A percentile compares a stretch with the other conserved stretches of the same genome.
Evolutionary conservation across 108 stramenopile genomes (phyloP).

Genomic region (Mediolabrus comicus): DNA sequence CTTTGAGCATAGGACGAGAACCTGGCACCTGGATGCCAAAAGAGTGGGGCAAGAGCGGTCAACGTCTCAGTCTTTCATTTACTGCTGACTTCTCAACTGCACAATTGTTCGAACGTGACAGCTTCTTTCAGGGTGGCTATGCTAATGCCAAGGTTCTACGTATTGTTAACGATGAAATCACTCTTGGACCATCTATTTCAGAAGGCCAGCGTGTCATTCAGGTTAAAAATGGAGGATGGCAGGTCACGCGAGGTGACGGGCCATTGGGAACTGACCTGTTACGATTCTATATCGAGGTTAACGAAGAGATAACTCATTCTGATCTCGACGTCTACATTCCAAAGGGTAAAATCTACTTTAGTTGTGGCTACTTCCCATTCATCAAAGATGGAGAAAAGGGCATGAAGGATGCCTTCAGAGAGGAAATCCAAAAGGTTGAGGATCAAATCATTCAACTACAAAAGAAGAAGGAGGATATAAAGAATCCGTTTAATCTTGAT

Average conservation of each 20-base stretch:
- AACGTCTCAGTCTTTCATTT: constrained; percentile 60
- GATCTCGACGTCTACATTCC: constrained; percentile 67
- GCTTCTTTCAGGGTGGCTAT: constrained; percentile 56
- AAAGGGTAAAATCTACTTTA: constrained; percentile 66
- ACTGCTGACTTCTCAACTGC: constrained; percentile 59
- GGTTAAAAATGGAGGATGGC: constrained; percentile 67
- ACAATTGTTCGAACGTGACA: constrained; percentile 61
- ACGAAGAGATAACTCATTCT: constrained; percentile 50
- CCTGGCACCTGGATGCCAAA: constrained; percentile 81
- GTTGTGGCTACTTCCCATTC: constrained; percentile 80
- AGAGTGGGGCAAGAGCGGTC: constrained; percentile 66
- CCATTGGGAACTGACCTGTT: constrained; percentile 68
- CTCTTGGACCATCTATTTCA: constrained; percentile 43
- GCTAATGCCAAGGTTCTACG: constrained; percentile 54
- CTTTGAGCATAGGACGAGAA: constrained; percentile 68
- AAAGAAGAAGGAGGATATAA: constrained; percentile 37
- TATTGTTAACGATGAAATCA: constrained; percentile 33
- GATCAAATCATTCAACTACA: constrained; percentile 39
- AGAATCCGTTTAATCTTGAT: constrained; percentile 49
- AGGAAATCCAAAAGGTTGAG: constrained; percentile 47
- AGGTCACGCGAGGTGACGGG: constrained; percentile 59
- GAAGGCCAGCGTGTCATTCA: constrained; percentile 50
- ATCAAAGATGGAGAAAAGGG: neutral
- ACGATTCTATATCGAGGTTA: constrained; percentile 67
- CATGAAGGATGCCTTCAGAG: constrained; percentile 40